Conservation (phyloP, 306 rosid species). For the Crotalaria pallida region DNA sequence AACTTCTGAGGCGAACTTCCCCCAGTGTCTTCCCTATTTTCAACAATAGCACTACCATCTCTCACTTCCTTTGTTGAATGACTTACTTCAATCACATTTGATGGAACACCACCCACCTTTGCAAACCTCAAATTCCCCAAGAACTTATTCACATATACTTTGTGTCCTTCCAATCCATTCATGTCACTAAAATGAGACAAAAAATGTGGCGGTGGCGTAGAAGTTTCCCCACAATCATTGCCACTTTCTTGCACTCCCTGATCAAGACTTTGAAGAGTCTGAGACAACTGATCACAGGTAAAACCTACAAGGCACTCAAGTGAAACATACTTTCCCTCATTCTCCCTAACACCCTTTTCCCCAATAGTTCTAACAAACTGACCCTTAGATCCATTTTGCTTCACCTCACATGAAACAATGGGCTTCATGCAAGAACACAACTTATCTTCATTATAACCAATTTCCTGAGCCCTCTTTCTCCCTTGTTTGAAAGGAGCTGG, state of each 20-base stretch:
- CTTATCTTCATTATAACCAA: constrained; percentile 48
- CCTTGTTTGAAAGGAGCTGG: constrained; percentile 71
- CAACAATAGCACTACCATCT: constrained; percentile 39
- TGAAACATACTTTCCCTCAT: constrained; percentile 55
- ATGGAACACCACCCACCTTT: constrained; percentile 81
- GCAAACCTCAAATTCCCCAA: constrained; percentile 90
- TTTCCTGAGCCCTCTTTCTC: constrained; percentile 61
- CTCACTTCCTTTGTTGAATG: constrained; percentile 58
- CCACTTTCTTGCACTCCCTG: constrained; percentile 36
- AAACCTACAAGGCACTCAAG: constrained; percentile 72
- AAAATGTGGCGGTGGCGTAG: constrained; percentile 2
- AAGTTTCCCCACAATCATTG: constrained; percentile 26
- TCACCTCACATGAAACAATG: constrained; percentile 47
- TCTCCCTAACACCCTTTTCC: constrained; percentile 32
- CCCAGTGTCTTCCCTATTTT: constrained; percentile 47
- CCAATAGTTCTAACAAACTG: constrained; percentile 18
- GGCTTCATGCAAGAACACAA: constrained; percentile 44
- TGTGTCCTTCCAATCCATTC: constrained; percentile 62
- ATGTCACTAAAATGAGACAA: constrained; percentile 45
- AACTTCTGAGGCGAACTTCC: constrained; percentile 80
- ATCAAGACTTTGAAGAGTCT: constrained; percentile 59
- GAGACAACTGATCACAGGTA: constrained; percentile 62
- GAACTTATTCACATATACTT: constrained; percentile 63
- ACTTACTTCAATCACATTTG: constrained; percentile 54
- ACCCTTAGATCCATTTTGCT: constrained; percentile 45